Base-by-base conservation (phyloP, 805 yeast genomes). In the Cyberlindnera suaveolens region DNA sequence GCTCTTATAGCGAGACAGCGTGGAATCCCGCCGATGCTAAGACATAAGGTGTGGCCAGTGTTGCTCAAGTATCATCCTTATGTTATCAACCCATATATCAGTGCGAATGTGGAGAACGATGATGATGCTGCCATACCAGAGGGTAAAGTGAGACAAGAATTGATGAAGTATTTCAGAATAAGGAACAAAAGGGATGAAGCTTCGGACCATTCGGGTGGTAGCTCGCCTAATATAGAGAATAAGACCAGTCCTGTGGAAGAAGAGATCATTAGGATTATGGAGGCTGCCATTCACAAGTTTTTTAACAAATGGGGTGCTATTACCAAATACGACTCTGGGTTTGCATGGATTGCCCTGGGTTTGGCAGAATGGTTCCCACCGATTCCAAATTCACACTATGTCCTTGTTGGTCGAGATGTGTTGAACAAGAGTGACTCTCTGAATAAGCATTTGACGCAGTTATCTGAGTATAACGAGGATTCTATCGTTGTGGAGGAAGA, bases 321-420 rank as follows among this genome's bases (percentile, higher is more conserved):
- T 44, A 75, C 86, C 42, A 80, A 79, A 51, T 90, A 90, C 59
- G 93, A 87, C 61, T 72, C 82, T 36, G 90, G 95, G 0, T 70
- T 89, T 54, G 74, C 91, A 3, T 89, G 96, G 96, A 77, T 86
- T 16, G 96, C 96, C 0, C 64, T 87, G 29, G 89, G 88, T 10
- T 65, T 90, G 36, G 91, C 96, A 1, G 96, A 88, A 61, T 89
- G 96, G 96, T 74, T 79, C 29, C 90, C 95, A 6, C 87, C 61
- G 9, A 50, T 58, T 15, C 48, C 55, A 9, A 43, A 47, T 29
- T 54, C 60, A 3, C 46, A 48, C 33, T 55, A 44, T 46, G 58
- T 58, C 4, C 36, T 58, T 13, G 40, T 52, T 43, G 62, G 62
- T 6, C 47, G 55, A 35, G 57, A 54, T 31, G 41, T 34, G 8